These are phyloP conservation scores for Fusarium fujikuroi DNA, from an alignment of 2,329 filamentous ascomycete species.

Conservation along the genomic window DNA sequence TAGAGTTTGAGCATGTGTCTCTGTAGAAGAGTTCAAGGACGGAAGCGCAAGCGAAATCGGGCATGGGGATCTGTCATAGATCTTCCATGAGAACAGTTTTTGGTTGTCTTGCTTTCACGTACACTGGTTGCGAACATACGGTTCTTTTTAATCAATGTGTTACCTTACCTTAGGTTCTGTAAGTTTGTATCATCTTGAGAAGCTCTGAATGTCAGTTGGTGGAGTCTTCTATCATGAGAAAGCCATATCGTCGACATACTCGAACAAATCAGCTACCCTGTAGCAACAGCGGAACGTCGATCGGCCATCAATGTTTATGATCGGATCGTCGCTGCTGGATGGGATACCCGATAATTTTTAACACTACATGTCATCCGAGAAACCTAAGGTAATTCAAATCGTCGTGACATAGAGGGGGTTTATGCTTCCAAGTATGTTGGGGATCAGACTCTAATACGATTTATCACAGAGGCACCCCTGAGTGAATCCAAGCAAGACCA, in stretches of 20 bases:
- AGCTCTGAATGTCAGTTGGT: background rate
- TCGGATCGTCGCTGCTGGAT: background rate
- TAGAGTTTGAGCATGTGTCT: background rate
- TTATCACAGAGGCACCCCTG: background rate
- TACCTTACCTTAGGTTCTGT: background rate
- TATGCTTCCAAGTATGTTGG: background rate
- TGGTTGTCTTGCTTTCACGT: background rate
- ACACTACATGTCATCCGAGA: too few species aligned
- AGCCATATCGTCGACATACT: too few species aligned
- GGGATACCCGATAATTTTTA: too few species aligned
- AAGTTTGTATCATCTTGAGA: rapidly evolving
- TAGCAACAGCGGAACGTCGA: background rate
- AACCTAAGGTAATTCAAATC: background rate
- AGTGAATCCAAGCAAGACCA: background rate
- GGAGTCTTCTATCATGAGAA: background rate
- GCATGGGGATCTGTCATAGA: background rate
- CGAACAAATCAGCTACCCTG: background rate
- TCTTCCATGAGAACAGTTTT: background rate
- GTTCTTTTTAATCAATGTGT: rapidly evolving
- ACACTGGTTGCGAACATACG: background rate
- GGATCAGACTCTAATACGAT: background rate
- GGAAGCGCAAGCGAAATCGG: background rate
- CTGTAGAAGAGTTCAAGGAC: background rate
- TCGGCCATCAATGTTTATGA: background rate
- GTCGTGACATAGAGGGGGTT: background rate